Conservation (phyloP, 208 protist species). For the Naegleria gruberi region DNA sequence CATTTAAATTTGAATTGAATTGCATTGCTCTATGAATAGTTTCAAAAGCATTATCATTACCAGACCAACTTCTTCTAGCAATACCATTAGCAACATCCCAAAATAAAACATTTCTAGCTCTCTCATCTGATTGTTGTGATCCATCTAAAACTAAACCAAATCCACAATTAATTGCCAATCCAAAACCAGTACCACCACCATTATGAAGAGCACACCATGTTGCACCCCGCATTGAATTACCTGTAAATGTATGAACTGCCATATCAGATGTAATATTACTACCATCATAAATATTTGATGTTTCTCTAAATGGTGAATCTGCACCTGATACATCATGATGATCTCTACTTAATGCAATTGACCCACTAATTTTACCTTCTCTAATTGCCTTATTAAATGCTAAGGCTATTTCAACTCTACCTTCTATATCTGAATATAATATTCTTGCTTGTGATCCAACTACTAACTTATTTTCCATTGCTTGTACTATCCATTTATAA, state of each 20-base stretch:
- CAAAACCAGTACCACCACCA: conserved; percentile 71
- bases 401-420: conserved; percentile 54
- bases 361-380: conserved; percentile 47
- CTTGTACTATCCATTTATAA: conserved; percentile 62
- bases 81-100: conserved; percentile 78
- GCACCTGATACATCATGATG: conserved; percentile 75
- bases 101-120: conserved; percentile 56
- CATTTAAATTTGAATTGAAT: conserved; percentile 41
- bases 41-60: conserved; percentile 60
- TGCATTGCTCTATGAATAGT: conserved; percentile 57
- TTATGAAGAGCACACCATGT: conserved; percentile 73
- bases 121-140: conserved; percentile 38
- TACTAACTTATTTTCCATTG: conserved; percentile 59
- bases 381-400: conserved; percentile 64
- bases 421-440: conserved; percentile 59
- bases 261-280: conserved; percentile 67
- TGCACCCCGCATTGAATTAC: conserved; percentile 56
- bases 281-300: conserved; percentile 65
- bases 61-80: conserved; percentile 57
- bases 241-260: conserved; percentile 62
- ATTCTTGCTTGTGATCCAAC: conserved; percentile 77
- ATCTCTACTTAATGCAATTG: conserved; percentile 56
- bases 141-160: conserved; percentile 78
- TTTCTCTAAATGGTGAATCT: conserved; percentile 69
- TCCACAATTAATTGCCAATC: conserved; percentile 72